Conservation (phyloP, 2,329 filamentous ascomycete genomes). For the Raffaelea deltoideospora region DNA sequence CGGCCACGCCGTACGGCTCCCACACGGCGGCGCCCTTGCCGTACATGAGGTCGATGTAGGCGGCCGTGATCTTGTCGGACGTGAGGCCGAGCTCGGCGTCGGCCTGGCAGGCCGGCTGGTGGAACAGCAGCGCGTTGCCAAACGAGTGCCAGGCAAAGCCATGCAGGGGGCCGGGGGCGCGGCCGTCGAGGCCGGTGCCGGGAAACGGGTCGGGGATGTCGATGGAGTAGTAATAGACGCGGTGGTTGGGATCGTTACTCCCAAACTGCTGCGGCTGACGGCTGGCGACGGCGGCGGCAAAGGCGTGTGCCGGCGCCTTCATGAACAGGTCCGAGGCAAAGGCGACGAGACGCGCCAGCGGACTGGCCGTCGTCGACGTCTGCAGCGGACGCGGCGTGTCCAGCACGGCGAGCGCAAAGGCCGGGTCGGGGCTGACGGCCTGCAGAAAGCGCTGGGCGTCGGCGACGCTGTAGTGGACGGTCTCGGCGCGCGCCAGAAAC, state of each 20-base stretch:
- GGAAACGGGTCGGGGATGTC: slow-evolving; percentile 3
- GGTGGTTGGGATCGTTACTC: not conserved
- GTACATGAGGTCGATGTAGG: not conserved
- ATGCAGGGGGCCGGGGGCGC: not conserved
- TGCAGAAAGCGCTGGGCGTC: not conserved
- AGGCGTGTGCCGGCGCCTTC: not conserved
- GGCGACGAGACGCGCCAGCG: slow-evolving; percentile 1
- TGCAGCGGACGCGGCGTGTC: no score
- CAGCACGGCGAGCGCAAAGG: not conserved
- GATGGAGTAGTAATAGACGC: slow-evolving; percentile 3
- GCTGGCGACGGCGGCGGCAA: not conserved
- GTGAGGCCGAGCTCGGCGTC: slow-evolving; percentile 2
- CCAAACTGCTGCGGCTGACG: no score
- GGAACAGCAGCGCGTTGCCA: slow-evolving; percentile 4
- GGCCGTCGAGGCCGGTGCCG: slow-evolving; percentile 1
- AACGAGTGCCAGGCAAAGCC: slow-evolving; percentile 6
- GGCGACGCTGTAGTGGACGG: not conserved
- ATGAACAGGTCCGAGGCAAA: not conserved
- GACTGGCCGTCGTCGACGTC: not conserved
- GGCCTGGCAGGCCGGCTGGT: slow-evolving; percentile 3
- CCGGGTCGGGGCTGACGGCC: not conserved
- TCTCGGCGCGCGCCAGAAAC: not conserved
- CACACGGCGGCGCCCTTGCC: not conserved
- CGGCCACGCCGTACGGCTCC: not conserved
- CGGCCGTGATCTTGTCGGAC: not conserved